Conservation (phyloP, 2,329 filamentous ascomycete species). For the Fusarium sulawesiense region DNA sequence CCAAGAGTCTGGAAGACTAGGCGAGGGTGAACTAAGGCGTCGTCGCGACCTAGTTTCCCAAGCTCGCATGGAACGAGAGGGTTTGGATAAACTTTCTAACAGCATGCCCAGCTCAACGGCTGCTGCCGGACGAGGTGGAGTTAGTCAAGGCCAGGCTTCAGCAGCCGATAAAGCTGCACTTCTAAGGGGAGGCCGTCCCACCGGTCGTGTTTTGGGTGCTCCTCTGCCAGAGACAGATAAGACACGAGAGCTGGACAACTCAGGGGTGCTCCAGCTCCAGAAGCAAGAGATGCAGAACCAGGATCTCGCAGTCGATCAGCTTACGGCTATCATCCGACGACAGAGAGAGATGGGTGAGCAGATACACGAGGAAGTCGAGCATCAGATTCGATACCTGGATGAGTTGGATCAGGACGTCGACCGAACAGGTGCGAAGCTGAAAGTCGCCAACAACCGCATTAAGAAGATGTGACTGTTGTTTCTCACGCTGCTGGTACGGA, state of each 20-base stretch:
- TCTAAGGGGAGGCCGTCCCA: conserved; percentile 53
- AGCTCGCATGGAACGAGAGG: conserved; percentile 79
- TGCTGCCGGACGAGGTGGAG: conserved; percentile 52
- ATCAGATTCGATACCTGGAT: conserved; percentile 77
- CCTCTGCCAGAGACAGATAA: conserved; percentile 79
- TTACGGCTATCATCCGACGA: conserved; percentile 75
- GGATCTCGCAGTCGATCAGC: conserved; percentile 75
- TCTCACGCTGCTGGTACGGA: conserved; percentile 42
- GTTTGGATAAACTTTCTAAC: conserved; percentile 77
- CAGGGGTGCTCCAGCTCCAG: conserved; percentile 79
- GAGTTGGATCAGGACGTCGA: conserved; percentile 74
- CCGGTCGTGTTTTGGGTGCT: conserved; percentile 77
- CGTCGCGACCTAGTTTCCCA: conserved; percentile 76
- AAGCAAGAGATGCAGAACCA: conserved; percentile 79
- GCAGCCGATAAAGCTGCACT: conserved; percentile 63
- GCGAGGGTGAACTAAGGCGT: conserved; percentile 79
- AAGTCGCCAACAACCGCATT: conserved; percentile 78
- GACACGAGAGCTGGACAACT: conserved; percentile 81
- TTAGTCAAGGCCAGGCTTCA: conserved; percentile 62
- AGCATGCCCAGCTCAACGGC: conserved; percentile 55
- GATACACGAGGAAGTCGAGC: conserved; percentile 78
- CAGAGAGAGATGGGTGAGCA: conserved; percentile 82
- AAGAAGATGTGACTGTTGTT: conserved; percentile 68
- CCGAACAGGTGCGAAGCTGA: conserved; percentile 74
- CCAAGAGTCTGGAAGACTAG: conserved; percentile 66